Conservation (phyloP, 2,329 filamentous ascomycete genomes). For the Diaporthe capsici region DNA sequence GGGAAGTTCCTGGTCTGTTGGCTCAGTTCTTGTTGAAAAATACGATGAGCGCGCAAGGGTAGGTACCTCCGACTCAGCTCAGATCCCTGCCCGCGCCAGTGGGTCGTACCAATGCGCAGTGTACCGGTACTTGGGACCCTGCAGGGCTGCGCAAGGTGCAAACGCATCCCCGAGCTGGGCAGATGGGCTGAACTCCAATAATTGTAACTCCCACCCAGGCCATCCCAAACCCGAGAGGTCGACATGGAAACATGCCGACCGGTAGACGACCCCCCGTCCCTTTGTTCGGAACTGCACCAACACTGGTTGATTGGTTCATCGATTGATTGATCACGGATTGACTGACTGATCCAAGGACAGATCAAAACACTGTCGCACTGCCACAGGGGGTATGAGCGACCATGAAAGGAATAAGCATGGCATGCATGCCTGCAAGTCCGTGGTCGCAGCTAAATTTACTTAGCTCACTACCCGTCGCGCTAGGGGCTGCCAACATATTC, state of each 20-base stretch:
- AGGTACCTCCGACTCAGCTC: constrained; percentile 31
- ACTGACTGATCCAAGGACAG: neutral
- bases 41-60: constrained; percentile 37
- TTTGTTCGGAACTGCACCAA: neutral
- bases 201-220: neutral
- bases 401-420: neutral
- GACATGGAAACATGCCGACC: constrained; percentile 10
- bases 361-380: neutral
- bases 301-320: neutral
- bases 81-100: constrained; percentile 32
- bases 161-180: constrained; percentile 26
- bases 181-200: constrained; percentile 15
- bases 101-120: neutral
- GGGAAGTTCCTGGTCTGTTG: constrained; percentile 48
- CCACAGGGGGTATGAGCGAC: neutral
- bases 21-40: constrained; percentile 48
- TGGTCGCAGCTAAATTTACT: constrained; percentile 21
- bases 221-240: neutral
- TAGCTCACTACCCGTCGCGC: constrained; percentile 13
- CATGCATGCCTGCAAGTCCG: neutral
- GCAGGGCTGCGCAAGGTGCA: neutral
- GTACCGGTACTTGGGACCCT: constrained; percentile 41
- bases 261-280: neutral
- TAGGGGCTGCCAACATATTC: constrained; percentile 17
- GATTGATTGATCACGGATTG: neutral